A percentile compares a stretch with the other conserved stretches of the same genome.
Conservation (phyloP, 148 eudicot genomes). For the Vaccinium vitisidaea region DNA sequence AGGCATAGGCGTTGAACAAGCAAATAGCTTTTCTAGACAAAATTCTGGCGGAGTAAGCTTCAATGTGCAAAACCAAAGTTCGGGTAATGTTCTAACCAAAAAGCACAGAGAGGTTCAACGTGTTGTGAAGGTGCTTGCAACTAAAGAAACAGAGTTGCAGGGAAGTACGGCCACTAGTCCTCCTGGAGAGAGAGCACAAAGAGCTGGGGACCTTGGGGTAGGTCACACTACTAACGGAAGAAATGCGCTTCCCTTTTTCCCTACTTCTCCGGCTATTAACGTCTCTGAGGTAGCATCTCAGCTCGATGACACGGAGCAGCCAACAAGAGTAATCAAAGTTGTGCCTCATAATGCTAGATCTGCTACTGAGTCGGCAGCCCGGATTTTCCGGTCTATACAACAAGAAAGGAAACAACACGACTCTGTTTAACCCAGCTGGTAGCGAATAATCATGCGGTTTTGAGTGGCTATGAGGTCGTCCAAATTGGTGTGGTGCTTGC, state of each 20-base stretch:
- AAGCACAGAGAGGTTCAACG: constrained; percentile 24
- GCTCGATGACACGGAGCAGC: constrained; percentile 28
- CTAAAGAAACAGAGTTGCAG: constrained; percentile 46
- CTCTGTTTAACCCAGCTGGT: constrained; percentile 24
- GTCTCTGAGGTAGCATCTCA: constrained; percentile 20
- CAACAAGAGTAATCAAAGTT: constrained; percentile 61
- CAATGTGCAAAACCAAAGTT: constrained; percentile 30
- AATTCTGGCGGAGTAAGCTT: constrained; percentile 15
- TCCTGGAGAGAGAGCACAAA: constrained; percentile 38
- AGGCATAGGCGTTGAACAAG: constrained; percentile 49
- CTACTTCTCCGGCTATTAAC: constrained; percentile 33
- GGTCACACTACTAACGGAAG: constrained; percentile 25
- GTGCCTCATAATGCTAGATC: constrained; percentile 72
- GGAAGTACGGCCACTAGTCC: constrained; percentile 70
- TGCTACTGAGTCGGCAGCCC: constrained; percentile 65
- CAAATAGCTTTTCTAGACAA: constrained; percentile 29
- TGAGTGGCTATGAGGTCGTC: neutral
- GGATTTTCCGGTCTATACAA: constrained; percentile 77
- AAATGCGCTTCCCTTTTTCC: constrained; percentile 47
- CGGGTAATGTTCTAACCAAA: constrained; percentile 34
- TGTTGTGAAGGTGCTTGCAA: constrained; percentile 15
- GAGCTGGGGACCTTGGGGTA: neutral
- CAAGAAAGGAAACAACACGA: constrained; percentile 64
- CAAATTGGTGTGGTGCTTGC: constrained; percentile 6
- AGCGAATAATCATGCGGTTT: neutral